These are phyloP conservation scores for Tirmania nivea DNA, from an alignment of 495 filamentous ascomycete genomes.

Conservation along the genomic window DNA sequence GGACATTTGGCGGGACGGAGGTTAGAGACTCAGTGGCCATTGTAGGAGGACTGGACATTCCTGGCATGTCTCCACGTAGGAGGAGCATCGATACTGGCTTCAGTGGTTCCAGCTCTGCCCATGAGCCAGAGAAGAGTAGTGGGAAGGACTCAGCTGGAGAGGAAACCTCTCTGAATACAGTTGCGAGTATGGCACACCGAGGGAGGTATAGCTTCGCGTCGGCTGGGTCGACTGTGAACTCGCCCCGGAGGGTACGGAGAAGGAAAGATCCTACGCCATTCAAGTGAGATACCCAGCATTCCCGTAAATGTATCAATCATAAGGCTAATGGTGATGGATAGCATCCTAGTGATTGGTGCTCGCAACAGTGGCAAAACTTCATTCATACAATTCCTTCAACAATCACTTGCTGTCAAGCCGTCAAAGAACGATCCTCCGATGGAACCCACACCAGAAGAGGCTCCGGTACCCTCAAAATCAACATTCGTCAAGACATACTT, in stretches of 20 bases:
- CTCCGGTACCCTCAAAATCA: slow-evolving; percentile 4
- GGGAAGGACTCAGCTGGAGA: slow-evolving; percentile 11
- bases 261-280: slow-evolving; percentile 95
- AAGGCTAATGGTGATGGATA: slow-evolving; percentile 19
- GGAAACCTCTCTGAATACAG: slow-evolving; percentile 56
- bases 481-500: slow-evolving; percentile 36
- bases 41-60: slow-evolving; percentile 26
- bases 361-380: slow-evolving; percentile 84
- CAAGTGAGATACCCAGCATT: slow-evolving; percentile 46
- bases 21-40: slow-evolving; percentile 45
- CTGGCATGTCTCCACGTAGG: slow-evolving; percentile 18
- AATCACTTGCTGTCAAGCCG: slow-evolving; percentile 52
- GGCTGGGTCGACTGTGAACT: slow-evolving; percentile 78
- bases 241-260: slow-evolving; percentile 72
- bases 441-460: slow-evolving; percentile 28
- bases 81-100: slow-evolving; percentile 24
- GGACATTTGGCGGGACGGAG: slow-evolving; percentile 50
- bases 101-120: slow-evolving; percentile 2
- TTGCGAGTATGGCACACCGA: slow-evolving; percentile 91
- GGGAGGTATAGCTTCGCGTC: slow-evolving; percentile 94
- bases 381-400: slow-evolving; percentile 87
- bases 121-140: slow-evolving; percentile 5
- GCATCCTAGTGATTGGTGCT: slow-evolving; percentile 75
- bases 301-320: not conserved
- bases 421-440: slow-evolving; percentile 39